phyloP scores from a whole-genome alignment of 176 grass and related monocot species.

The Phoenix roebelenii region DNA sequence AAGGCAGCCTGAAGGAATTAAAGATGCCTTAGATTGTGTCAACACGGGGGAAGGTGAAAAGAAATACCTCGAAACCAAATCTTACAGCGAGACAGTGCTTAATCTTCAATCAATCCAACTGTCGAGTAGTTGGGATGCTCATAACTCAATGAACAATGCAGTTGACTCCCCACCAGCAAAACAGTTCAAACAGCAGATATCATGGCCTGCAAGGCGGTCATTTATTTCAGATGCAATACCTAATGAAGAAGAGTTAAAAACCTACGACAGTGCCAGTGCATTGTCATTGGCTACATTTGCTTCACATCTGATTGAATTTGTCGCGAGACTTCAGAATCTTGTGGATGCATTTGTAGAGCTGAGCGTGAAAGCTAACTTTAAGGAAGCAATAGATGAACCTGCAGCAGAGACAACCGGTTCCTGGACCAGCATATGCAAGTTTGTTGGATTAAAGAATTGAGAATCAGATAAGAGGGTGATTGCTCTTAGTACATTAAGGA shows the following conservation, averaged over 20 bases:
- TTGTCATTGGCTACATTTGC: slow-evolving; percentile 85
- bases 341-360: slow-evolving; percentile 86
- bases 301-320: slow-evolving; percentile 89
- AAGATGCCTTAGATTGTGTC: slow-evolving; percentile 24
- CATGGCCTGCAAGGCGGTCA: slow-evolving; percentile 70
- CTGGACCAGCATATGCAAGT: slow-evolving; percentile 31
- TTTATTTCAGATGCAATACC: slow-evolving; percentile 38
- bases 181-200: slow-evolving; percentile 32
- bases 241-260: slow-evolving; percentile 54
- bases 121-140: background rate
- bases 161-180: slow-evolving; percentile 43
- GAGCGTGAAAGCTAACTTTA: slow-evolving; percentile 67
- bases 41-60: slow-evolving; percentile 21
- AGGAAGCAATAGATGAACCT: slow-evolving; percentile 62
- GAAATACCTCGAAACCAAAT: background rate
- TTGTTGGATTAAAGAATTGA: slow-evolving; percentile 40
- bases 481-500: no score
- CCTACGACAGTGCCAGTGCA: slow-evolving; percentile 88
- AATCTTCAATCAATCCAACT: background rate
- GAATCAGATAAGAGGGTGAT: no score
- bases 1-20: slow-evolving; percentile 22
- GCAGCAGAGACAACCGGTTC: slow-evolving; percentile 21
- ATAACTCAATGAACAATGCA: slow-evolving; percentile 14
- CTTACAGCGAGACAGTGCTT: background rate
- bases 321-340: slow-evolving; percentile 84